Percentiles rank a stretch among this genome's conserved stretches.
These are phyloP conservation scores for Penicillium arizonense DNA, from an alignment of 495 filamentous ascomycete species.

Conservation along the genomic window DNA sequence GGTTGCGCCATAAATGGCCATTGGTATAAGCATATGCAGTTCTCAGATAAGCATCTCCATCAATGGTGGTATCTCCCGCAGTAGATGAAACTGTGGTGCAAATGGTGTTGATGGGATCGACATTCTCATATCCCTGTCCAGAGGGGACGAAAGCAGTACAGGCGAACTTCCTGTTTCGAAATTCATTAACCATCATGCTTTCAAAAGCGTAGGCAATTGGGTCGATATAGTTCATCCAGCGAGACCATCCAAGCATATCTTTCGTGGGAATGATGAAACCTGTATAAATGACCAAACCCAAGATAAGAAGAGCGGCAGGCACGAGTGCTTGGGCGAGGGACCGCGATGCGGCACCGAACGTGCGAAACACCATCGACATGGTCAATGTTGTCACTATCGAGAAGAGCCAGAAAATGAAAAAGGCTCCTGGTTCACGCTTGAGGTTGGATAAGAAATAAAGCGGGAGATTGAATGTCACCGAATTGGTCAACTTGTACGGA, in stretches of 20 bases:
- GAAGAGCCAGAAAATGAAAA: conserved; percentile 63
- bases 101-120: conserved; percentile 29
- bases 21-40: conserved; percentile 55
- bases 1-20: conserved; percentile 64
- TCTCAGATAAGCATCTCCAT: conserved; percentile 60
- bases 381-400: conserved; percentile 55
- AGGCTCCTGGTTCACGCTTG: conserved; percentile 42
- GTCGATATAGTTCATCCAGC: conserved; percentile 53
- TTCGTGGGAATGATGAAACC: conserved; percentile 50
- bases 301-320: conserved; percentile 47
- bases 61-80: conserved; percentile 50
- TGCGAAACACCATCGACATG: conserved; percentile 59
- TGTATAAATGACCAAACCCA: conserved; percentile 51
- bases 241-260: conserved; percentile 55
- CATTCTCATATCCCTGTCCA: conserved; percentile 48
- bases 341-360: conserved; percentile 47
- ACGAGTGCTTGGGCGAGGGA: conserved; percentile 53
- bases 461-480: conserved; percentile 55
- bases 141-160: conserved; percentile 39
- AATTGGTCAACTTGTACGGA: conserved; percentile 52
- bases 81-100: conserved; percentile 48
- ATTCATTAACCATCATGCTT: conserved; percentile 57
- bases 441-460: conserved; percentile 63
- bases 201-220: conserved; percentile 52
- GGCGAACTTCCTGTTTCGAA: conserved; percentile 49